phyloP scores from a whole-genome alignment of 2,329 filamentous ascomycete species.

The Calonectria multiphialidica region DNA sequence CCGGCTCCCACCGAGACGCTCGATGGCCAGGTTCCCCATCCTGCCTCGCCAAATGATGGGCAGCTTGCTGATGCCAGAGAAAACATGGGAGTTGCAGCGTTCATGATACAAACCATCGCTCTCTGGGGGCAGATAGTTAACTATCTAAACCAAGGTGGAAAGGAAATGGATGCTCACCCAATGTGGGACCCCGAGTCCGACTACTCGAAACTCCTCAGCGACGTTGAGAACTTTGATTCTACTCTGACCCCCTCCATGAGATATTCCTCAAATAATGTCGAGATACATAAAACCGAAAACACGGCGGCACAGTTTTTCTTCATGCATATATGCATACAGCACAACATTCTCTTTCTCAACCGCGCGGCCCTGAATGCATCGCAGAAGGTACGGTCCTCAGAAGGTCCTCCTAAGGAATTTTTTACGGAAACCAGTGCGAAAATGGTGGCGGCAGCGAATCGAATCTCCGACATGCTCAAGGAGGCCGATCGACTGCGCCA shows the following conservation, averaged over 20 bases:
- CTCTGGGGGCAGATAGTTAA: conserved; percentile 92
- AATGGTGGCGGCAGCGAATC: conserved; percentile 86
- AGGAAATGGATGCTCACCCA: conserved; percentile 79
- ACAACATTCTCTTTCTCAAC: conserved; percentile 91
- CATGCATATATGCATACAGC: conserved; percentile 89
- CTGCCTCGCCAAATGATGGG: conserved; percentile 71
- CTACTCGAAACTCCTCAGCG: conserved; percentile 77
- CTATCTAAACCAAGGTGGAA: conserved; percentile 91
- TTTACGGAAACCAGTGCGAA: conserved; percentile 79
- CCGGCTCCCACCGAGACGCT: conserved; percentile 88
- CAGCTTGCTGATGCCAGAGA: conserved; percentile 75
- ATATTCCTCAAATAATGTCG: conserved; percentile 85
- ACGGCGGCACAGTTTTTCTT: conserved; percentile 94
- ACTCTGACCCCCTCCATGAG: conserved; percentile 78
- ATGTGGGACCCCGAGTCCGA: conserved; percentile 88
- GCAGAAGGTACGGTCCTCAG: conserved; percentile 67
- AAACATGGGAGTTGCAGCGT: conserved; percentile 95
- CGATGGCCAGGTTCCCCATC: conserved; percentile 75
- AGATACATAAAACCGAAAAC: conserved; percentile 85
- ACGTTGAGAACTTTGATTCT: conserved; percentile 77
- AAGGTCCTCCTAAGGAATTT: conserved; percentile 83
- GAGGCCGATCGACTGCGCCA: conserved; percentile 78
- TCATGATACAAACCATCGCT: conserved; percentile 86
- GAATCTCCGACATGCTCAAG: conserved; percentile 86
- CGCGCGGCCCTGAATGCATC: conserved; percentile 84